Conservation (phyloP, 2,329 filamentous ascomycete species). For the Verticillium klebahnii region DNA sequence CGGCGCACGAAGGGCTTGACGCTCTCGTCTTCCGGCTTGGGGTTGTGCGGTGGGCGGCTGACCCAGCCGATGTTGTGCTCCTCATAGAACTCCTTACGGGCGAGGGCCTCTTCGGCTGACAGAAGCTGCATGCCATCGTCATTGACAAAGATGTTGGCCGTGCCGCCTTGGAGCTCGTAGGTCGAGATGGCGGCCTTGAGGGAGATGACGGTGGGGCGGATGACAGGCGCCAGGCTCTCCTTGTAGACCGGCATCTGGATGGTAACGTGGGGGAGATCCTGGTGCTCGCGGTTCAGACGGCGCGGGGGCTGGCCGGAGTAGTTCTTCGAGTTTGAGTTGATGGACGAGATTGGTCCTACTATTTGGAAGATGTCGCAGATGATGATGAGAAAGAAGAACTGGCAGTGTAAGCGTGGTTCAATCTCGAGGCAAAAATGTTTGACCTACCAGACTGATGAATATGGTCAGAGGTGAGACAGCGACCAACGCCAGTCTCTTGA, state of each 20-base stretch:
- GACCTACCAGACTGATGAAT: conserved; percentile 49
- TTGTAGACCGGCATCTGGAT: conserved; percentile 42
- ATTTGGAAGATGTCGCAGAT: conserved; percentile 36
- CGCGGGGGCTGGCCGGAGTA: conserved; percentile 34
- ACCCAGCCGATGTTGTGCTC: conserved; percentile 56
- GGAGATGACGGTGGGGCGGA: conserved; percentile 43
- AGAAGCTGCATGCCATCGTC: conserved; percentile 65
- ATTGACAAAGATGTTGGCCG: conserved; percentile 64
- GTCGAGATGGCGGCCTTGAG: conserved; percentile 44
- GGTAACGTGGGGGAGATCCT: conserved; percentile 34
- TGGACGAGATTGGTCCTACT: conserved; percentile 41
- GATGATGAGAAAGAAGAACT: conserved; percentile 41
- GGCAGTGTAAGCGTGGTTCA: background rate
- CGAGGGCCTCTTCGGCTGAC: conserved; percentile 39
- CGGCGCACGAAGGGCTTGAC: conserved; percentile 46
- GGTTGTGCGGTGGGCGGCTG: conserved; percentile 44
- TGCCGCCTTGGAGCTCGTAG: conserved; percentile 53
- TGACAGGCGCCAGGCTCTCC: conserved; percentile 33
- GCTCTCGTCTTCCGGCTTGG: conserved; percentile 21
- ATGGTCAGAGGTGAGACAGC: conserved; percentile 47
- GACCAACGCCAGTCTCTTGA: conserved; percentile 49
- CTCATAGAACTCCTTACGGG: conserved; percentile 50
- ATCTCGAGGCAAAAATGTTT: no score
- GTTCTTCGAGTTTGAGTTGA: conserved; percentile 37
- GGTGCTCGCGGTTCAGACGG: conserved; percentile 24